phyloP scores from a whole-genome alignment of 192 early-diverging fungal species.

The Backusella westeae region DNA sequence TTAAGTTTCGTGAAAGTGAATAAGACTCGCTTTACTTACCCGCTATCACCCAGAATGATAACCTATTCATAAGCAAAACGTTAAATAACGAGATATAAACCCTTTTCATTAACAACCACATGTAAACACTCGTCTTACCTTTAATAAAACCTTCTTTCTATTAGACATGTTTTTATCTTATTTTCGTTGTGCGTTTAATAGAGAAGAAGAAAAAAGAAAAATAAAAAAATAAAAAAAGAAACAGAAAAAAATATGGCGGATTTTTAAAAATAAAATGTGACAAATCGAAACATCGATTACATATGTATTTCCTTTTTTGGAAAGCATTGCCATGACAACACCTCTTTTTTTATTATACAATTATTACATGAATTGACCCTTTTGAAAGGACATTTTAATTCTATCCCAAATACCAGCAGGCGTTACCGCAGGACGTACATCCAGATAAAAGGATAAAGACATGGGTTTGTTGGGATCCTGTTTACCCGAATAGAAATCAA shows the following conservation, averaged over 20 bases:
- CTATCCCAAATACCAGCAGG: constrained; percentile 56
- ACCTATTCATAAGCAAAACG: constrained; percentile 42
- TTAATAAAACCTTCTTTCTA: constrained; percentile 28
- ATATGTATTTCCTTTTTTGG: background rate
- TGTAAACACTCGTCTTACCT: constrained; percentile 1
- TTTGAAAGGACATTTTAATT: constrained; percentile 31
- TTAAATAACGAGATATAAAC: background rate
- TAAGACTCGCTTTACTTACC: constrained; percentile 43
- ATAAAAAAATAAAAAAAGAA: background rate
- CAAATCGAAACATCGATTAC: background rate
- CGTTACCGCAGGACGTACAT: constrained; percentile 83
- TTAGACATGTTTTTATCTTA: background rate
- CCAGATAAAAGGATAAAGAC: constrained; percentile 71
- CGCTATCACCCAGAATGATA: constrained; percentile 84
- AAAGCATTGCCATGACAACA: background rate
- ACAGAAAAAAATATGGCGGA: background rate
- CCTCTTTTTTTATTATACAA: background rate
- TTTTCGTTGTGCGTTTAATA: background rate
- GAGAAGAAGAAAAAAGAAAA: background rate
- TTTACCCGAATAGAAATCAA: constrained; percentile 88
- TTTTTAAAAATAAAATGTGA: background rate
- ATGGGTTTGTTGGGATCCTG: constrained; percentile 45
- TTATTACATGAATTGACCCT: constrained; percentile 21
- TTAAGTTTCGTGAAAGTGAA: background rate
- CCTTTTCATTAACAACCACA: background rate